Base-by-base conservation (phyloP, 176 grass and related monocot genomes). In the Eragrostis curvula region DNA sequence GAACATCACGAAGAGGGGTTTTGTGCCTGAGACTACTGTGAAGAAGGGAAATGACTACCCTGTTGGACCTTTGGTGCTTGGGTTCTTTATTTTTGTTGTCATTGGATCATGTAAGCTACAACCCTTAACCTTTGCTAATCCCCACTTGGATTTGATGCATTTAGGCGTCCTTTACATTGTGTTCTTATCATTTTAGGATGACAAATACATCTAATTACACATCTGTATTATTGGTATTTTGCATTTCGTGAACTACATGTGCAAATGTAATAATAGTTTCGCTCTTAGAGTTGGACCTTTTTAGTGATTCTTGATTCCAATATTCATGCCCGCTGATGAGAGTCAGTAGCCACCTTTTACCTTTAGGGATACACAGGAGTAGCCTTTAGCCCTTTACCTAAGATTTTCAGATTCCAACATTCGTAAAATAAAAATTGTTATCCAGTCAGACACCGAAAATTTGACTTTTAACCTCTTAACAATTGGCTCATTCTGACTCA, bases 31-130 rank as follows among this genome's bases (percentile, higher is more conserved):
- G 53, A 88, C 85, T 59, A 82, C 85, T 27, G 78, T 88, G 71
- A 88, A 88, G 82, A 91, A 85, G 77, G 85, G 89, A 43, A 85
- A 73, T 85, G 85, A 88, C 72, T 91, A 91, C 71, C 89, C 89
- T 52, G 85, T 91, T 85, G 89, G 82, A 71, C 89, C 89, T 15
- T 50, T 91, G 20, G 59, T 91, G 29, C 82, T 91, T 85, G 89
- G 89, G 30, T 88, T 91, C 82, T 91, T 91, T 71, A 28, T 91
- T 81, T 91, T 91, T 82, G 89, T 91, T 36, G 82, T 88, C 66
- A 68, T 91, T 78, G 85, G 89, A 74, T 91, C 89, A 85, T 91
- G 85, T 91, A 85, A 72, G 82, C 25, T 68, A 61, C 7, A 0
- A 36, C 3, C 42, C 41, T 16, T 76, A 84, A 28, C 47, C 51